Percentiles rank a stretch among this genome's conserved stretches.
These are phyloP conservation scores for Dioscorea cayenensis DNA, from an alignment of 116 monocot genomes.

Conservation along the genomic window DNA sequence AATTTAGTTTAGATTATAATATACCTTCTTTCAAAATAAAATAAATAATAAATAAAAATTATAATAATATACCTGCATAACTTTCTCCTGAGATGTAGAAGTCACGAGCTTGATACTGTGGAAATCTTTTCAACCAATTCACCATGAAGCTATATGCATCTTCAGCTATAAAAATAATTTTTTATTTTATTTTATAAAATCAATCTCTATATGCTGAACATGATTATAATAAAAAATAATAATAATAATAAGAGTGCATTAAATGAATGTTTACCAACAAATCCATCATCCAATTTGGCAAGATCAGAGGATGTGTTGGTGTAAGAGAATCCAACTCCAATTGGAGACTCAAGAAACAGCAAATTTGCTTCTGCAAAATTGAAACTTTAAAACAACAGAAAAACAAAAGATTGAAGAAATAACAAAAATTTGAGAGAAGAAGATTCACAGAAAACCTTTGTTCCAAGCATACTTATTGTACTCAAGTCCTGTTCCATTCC, in stretches of 20 bases:
- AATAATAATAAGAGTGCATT: not conserved
- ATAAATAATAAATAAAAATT: too few species aligned
- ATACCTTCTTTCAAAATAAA: not conserved
- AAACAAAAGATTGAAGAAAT: not conserved
- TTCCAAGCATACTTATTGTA: slow-evolving; percentile 88
- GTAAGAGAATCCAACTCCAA: slow-evolving; percentile 95
- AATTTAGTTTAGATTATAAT: too few species aligned
- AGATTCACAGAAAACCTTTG: slow-evolving; percentile 29
- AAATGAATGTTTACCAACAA: slow-evolving; percentile 49
- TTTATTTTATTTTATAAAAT: not conserved
- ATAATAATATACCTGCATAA: slow-evolving; percentile 59
- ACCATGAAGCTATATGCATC: slow-evolving; percentile 77
- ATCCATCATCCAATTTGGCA: slow-evolving; percentile 50
- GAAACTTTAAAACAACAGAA: not conserved
- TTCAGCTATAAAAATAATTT: slow-evolving; percentile 36
- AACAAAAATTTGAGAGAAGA: not conserved
- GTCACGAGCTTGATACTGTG: slow-evolving; percentile 54
- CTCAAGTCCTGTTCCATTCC: slow-evolving; percentile 57
- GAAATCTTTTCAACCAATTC: slow-evolving; percentile 73
- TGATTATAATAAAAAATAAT: not conserved
- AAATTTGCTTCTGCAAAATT: slow-evolving; percentile 67
- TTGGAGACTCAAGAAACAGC: slow-evolving; percentile 83
- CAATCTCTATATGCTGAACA: not conserved
- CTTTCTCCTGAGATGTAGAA: slow-evolving; percentile 86
- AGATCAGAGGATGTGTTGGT: slow-evolving; percentile 76